Percentiles rank a stretch among this genome's conserved stretches.
These are phyloP conservation scores for Spiromastix sp. DNA, from an alignment of 2,329 filamentous ascomycete species.

Conservation along the genomic window DNA sequence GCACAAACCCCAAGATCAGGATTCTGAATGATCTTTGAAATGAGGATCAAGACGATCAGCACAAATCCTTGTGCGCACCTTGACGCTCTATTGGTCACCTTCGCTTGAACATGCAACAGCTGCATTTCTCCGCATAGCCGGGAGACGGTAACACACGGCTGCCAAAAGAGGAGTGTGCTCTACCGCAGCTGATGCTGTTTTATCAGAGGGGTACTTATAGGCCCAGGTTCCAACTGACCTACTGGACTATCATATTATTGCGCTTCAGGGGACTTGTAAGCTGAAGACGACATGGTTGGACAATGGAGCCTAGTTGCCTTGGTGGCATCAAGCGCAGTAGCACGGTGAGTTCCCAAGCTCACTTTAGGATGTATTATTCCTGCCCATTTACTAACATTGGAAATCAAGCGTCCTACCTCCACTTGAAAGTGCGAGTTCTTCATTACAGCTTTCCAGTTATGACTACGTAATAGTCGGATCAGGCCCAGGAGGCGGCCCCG, in stretches of 20 bases:
- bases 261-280: background rate
- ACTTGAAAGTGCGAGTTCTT: background rate
- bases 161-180: background rate
- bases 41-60: too few species aligned
- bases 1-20: too few species aligned
- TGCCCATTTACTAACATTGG: background rate
- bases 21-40: too few species aligned
- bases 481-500: conserved; percentile 21
- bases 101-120: too few species aligned
- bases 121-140: background rate
- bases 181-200: background rate
- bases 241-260: background rate
- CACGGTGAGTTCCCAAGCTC: background rate
- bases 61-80: too few species aligned
- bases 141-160: background rate
- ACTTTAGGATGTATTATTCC: background rate
- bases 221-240: background rate
- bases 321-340: background rate
- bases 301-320: background rate
- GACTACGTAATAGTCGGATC: background rate
- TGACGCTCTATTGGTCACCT: too few species aligned
- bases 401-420: background rate
- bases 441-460: background rate
- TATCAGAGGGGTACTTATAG: background rate
- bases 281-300: background rate